Conservation (phyloP, 306 rosid genomes). For the Erythrophleum fordii region DNA sequence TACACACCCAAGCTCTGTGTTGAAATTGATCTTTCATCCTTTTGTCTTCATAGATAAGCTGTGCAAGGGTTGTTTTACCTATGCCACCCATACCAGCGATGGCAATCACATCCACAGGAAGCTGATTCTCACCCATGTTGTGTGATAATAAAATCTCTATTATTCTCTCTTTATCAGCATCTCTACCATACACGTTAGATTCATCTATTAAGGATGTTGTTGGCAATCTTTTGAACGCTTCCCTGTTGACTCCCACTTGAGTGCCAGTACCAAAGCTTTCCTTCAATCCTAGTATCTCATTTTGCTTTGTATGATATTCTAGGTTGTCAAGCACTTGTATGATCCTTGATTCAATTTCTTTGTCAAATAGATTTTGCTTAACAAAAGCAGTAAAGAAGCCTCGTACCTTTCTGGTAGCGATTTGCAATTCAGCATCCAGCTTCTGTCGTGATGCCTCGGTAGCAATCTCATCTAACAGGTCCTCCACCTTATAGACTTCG, state of each 20-base stretch:
- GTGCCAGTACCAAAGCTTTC: not conserved
- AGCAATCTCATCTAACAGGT: slow-evolving; percentile 32
- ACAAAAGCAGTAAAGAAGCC: not conserved
- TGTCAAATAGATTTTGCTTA: not conserved
- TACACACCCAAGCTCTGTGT: too few species aligned
- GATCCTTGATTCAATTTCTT: too few species aligned
- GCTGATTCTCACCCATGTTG: not conserved
- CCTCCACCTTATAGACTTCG: not conserved
- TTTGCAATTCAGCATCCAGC: not conserved
- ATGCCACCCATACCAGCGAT: not conserved
- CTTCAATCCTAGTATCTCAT: slow-evolving; percentile 18
- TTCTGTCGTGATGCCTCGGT: not conserved
- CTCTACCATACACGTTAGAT: slow-evolving; percentile 41
- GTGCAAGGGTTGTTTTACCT: not conserved
- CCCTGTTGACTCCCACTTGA: not conserved
- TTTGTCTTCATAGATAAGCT: too few species aligned
- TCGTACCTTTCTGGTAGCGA: not conserved
- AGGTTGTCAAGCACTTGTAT: slow-evolving; percentile 20
- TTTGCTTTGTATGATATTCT: slow-evolving; percentile 29
- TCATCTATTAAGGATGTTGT: slow-evolving; percentile 25
- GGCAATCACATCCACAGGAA: not conserved
- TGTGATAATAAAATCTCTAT: not conserved
- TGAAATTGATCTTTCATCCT: too few species aligned
- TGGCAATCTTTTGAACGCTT: not conserved
- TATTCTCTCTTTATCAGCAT: slow-evolving; percentile 38